Evolutionary conservation across 2,329 filamentous ascomycete species (phyloP), one percentile per base, ranked within the genome.

Genomic region (Cladophialophora yegresii): DNA sequence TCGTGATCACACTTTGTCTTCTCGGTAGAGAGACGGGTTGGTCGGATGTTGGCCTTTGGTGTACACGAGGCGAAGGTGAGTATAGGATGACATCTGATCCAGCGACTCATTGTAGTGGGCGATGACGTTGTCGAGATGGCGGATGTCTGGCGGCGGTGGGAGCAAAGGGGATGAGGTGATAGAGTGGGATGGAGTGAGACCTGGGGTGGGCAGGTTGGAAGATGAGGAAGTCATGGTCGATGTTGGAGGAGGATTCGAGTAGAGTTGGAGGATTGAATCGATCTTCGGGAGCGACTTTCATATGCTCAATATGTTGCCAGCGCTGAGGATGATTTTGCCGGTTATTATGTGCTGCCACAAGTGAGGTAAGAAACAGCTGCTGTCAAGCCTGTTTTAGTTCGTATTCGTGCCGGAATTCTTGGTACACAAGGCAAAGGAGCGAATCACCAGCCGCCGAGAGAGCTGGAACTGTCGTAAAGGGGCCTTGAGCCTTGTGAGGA

Each of bases 1-100:
- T 73, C 71, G 32, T 71, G 70, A 32, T 71, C 71, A 50, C 67
- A 67, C 57, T 73, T 73, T 3, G 70, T 66, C 33, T 57, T 64
- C 60, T 40, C 61, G 61, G 59, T 30, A 69, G 23, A 47, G 20
- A 16, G 57, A 56, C 16, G 53, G 22, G 10, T 60, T 20, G 2
- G 32, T 12, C 13, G 60, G 61, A 7, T 62, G 60, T 30, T 62
- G 22, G 22, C 68, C 68, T 64, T 70, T 70, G 57, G 56, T 63
- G 63, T 70, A 70, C 23, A 70, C 62, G 53, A 55, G 30, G 65
- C 66, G 22, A 55, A 55, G 23, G 45, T 22, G 13, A 16, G 57
- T 49, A 26, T 57, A 60, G 9, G 63, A 53, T 10, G 62, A 56
- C 2, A 70, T 61, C 68, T 67, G 69, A 2, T 65, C 53, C 20